Percentiles rank a stretch among this genome's conserved stretches.
phyloP scores from a whole-genome alignment of 1,139 yeast species.

The Diutina scorzettiae region DNA sequence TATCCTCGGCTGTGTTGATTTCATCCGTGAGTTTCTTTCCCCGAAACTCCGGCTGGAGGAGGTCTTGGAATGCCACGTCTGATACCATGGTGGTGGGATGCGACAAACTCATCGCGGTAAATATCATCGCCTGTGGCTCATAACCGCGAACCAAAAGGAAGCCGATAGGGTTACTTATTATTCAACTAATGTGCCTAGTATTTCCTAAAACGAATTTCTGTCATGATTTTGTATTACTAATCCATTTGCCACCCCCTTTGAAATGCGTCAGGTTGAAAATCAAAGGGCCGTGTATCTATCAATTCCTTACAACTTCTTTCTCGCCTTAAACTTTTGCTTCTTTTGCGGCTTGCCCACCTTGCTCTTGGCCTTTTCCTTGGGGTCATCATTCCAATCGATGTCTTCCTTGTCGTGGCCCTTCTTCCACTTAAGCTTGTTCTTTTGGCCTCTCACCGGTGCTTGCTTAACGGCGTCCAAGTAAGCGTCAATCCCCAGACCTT shows the following conservation, averaged over 20 bases:
- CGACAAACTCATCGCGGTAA: neutral
- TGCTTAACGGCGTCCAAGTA: conserved; percentile 87
- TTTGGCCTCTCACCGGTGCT: conserved; percentile 89
- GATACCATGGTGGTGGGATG: neutral
- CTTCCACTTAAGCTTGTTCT: conserved; percentile 79
- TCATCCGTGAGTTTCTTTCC: conserved; percentile 84
- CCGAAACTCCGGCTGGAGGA: conserved; percentile 68
- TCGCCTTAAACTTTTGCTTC: conserved; percentile 42
- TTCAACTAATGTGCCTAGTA: no score
- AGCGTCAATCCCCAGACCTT: conserved; percentile 64
- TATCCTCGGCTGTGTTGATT: conserved; percentile 81
- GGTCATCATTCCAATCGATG: conserved; percentile 40
- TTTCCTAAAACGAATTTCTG: no score
- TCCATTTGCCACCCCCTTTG: no score
- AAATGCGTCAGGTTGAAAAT: no score
- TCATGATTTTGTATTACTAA: no score
- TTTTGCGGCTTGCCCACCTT: conserved; percentile 22
- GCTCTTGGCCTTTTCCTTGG: conserved; percentile 14
- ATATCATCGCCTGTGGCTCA: no score
- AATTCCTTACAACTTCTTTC: conserved; percentile 35
- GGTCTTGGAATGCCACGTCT: conserved; percentile 57
- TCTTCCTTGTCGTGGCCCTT: conserved; percentile 36
- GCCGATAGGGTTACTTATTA: no score
- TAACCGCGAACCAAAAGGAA: no score
- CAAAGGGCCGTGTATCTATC: no score